Base-by-base conservation (phyloP, 148 eudicot genomes). In the Rhododendron ferrugineum region DNA sequence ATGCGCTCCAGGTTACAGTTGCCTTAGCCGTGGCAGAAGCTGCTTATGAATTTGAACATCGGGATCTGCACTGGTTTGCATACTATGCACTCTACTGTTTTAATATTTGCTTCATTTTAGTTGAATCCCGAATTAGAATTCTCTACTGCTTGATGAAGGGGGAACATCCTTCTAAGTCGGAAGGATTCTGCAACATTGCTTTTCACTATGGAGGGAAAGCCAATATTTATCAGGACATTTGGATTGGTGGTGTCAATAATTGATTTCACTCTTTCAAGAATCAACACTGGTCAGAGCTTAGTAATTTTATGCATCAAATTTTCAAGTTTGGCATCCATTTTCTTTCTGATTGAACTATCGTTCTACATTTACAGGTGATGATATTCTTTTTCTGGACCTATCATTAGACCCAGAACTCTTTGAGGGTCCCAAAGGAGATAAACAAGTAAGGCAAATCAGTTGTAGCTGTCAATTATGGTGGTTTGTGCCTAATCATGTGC, bases 11-110 rank as follows among this genome's bases (percentile, higher is more conserved):
- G 98, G 96, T 95, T 75, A 94, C 98, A 88, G 82, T 93, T 86
- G 98, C 93, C 82, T 88, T 97, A 91, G 98, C 98, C 76, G 96
- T 97, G 74, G 98, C 98, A 83, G 99, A 97, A 90, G 95, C 92
- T 85, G 98, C 96, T 32, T 97, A 89, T 90, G 96, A 95, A 87
- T 97, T 97, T 89, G 98, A 97, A 90, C 99, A 97, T 85, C 92
- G 99, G 52, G 99, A 97, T 90, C 87, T 97, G 89, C 99, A 97
- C 88, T 95, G 98, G 98, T 97, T 81, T 83, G 86, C 74, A 92
- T 84, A 2, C 56, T 50, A 80, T 78, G 23, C 50, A 82, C 37
- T 85, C 49, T 32, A 44, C 30, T 83, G 30, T 83, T 62, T 62
- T 37, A 42, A 66, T 62, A 84, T 44, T 79, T 75, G 44, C 56